Evolutionary conservation across 1,284 basidiomycete species (phyloP).

Genomic region (Blastosporella zonata): DNA sequence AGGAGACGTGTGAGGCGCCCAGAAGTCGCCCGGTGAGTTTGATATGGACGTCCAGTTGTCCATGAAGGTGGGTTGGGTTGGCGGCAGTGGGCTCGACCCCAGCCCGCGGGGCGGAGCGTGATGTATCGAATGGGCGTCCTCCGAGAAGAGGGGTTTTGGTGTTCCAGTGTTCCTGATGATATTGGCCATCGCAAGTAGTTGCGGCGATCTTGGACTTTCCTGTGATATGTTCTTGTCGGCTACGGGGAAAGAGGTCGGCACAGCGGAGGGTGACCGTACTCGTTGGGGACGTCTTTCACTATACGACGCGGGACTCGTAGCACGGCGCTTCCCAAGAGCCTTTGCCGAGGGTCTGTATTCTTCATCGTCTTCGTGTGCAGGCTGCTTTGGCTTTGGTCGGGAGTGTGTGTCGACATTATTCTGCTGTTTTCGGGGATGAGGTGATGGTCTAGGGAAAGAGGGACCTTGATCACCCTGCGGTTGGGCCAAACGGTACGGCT

Average conservation of each 20-base stretch:
- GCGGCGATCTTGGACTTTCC: no score
- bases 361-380: not conserved
- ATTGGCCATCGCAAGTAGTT: no score
- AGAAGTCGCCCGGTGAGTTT: not conserved
- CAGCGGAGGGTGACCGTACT: not conserved
- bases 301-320: not conserved
- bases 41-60: not conserved
- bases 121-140: no score
- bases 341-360: conserved; percentile 14
- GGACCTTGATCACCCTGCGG: no score
- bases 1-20: not conserved
- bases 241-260: not conserved
- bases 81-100: no score
- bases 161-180: no score
- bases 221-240: no score
- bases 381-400: not conserved
- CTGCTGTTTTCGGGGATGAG: not conserved
- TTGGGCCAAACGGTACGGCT: not conserved
- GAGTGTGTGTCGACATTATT: no score
- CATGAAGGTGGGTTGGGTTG: not conserved
- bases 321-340: conserved; percentile 17
- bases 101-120: no score
- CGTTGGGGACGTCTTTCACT: not conserved
- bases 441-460: not conserved
- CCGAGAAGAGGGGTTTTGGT: no score